Conservation (phyloP, 1,139 yeast genomes). For the Hansenula sp. region DNA sequence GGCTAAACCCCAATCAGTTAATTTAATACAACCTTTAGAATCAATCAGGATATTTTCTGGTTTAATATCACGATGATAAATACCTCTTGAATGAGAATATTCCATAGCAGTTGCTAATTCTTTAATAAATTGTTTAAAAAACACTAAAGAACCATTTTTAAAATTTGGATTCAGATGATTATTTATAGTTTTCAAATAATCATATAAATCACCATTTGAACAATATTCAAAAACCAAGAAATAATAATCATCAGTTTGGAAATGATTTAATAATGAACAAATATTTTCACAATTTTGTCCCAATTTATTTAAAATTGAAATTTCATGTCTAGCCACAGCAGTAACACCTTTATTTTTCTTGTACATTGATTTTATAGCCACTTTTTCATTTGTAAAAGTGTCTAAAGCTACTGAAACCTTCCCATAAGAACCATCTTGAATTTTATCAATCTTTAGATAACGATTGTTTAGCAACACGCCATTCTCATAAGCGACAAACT, state of each 20-base stretch:
- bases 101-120: slow-evolving; percentile 71
- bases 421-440: slow-evolving; percentile 84
- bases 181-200: slow-evolving; percentile 66
- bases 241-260: slow-evolving; percentile 44
- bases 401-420: slow-evolving; percentile 73
- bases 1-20: slow-evolving; percentile 89
- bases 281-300: slow-evolving; percentile 40
- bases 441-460: slow-evolving; percentile 56
- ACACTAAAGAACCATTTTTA: slow-evolving; percentile 12
- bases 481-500: slow-evolving; percentile 19
- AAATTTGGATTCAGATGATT: slow-evolving; percentile 14
- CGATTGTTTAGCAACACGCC: slow-evolving; percentile 50
- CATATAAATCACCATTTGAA: slow-evolving; percentile 84
- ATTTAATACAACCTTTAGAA: slow-evolving; percentile 62
- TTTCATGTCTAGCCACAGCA: slow-evolving; percentile 55
- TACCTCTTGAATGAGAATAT: slow-evolving; percentile 65
- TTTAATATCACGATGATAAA: slow-evolving; percentile 81
- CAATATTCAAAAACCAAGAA: slow-evolving; percentile 81
- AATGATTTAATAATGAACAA: slow-evolving; percentile 64
- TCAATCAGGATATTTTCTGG: slow-evolving; percentile 79
- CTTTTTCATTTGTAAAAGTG: slow-evolving; percentile 35
- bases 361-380: slow-evolving; percentile 68
- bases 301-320: slow-evolving; percentile 53
- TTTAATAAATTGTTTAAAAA: slow-evolving; percentile 45
- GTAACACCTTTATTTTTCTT: slow-evolving; percentile 20